phyloP scores from a whole-genome alignment of 352 stramenopile genomes.

The Globisporangium acanthophoron region DNA sequence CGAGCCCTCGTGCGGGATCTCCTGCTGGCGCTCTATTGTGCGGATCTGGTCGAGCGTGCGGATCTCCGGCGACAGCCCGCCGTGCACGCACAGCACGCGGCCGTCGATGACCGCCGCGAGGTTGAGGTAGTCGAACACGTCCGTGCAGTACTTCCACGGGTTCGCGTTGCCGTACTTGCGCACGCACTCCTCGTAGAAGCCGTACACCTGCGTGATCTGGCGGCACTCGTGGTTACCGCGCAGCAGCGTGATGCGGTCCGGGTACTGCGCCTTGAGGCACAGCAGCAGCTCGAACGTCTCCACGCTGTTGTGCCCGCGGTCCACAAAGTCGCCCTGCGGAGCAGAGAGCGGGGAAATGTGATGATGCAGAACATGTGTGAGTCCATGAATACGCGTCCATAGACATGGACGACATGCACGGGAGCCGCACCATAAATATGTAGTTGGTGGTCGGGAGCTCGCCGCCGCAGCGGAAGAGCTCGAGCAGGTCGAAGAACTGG shows the following conservation, averaged over 20 bases:
- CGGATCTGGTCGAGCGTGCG: slow-evolving; percentile 94
- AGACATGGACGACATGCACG: no score
- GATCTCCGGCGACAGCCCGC: slow-evolving; percentile 93
- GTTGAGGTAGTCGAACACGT: slow-evolving; percentile 96
- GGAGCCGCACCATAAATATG: slow-evolving; percentile 78
- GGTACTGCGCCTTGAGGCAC: slow-evolving; percentile 84
- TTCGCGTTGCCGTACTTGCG: slow-evolving; percentile 96
- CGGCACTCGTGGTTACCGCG: slow-evolving; percentile 89
- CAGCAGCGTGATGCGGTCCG: slow-evolving; percentile 85
- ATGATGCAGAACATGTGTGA: background rate
- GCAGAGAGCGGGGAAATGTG: background rate
- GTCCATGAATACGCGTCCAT: no score
- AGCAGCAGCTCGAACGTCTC: slow-evolving; percentile 88
- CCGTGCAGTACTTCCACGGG: slow-evolving; percentile 94
- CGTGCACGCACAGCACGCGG: slow-evolving; percentile 91
- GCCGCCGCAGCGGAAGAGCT: slow-evolving; percentile 85
- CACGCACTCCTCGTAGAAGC: slow-evolving; percentile 97
- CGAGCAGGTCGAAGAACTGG: slow-evolving; percentile 87
- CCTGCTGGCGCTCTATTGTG: slow-evolving; percentile 95
- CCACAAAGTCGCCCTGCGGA: slow-evolving; percentile 84
- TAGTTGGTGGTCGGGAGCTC: slow-evolving; percentile 87
- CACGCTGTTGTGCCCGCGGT: slow-evolving; percentile 87
- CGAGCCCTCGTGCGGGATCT: slow-evolving; percentile 93
- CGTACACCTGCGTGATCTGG: slow-evolving; percentile 97
- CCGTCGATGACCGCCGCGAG: slow-evolving; percentile 93